phyloP scores from a whole-genome alignment of 192 early-diverging fungal species.

The Ambispora gerdemannii region DNA sequence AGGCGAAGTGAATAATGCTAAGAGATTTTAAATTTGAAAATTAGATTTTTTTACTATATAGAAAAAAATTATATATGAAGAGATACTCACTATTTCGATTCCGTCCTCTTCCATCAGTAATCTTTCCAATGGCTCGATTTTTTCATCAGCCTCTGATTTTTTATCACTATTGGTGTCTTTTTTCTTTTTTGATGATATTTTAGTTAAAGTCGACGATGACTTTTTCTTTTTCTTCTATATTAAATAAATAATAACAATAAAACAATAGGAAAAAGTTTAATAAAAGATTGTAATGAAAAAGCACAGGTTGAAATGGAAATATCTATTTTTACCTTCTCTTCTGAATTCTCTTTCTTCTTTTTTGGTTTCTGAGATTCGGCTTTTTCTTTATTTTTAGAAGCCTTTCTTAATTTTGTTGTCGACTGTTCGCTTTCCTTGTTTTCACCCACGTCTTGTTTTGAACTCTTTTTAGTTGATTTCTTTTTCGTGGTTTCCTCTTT shows the following conservation, averaged over 20 bases:
- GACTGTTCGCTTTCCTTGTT: neutral
- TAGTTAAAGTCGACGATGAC: conserved; percentile 41
- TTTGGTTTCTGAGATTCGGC: conserved; percentile 20
- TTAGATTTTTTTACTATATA: neutral
- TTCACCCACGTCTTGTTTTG: conserved; percentile 5
- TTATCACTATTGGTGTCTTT: conserved; percentile 42
- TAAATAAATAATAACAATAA: too few species aligned
- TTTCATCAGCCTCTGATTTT: conserved; percentile 32
- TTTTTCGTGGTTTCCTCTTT: conserved; percentile 24
- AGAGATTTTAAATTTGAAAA: neutral
- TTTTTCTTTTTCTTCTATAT: conserved; percentile 46
- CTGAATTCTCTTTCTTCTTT: conserved; percentile 35
- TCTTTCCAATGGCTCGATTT: too few species aligned
- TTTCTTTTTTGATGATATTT: conserved; percentile 25
- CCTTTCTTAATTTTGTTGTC: conserved; percentile 13
- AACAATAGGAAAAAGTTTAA: too few species aligned
- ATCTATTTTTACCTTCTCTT: conserved; percentile 40
- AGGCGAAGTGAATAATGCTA: neutral
- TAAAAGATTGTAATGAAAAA: too few species aligned
- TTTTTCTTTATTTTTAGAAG: neutral
- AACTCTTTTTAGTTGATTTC: conserved; percentile 18
- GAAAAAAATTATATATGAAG: neutral
- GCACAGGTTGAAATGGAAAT: too few species aligned
- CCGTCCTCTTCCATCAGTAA: neutral
- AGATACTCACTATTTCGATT: conserved; percentile 8